Conservation (phyloP, 192 early-diverging fungal species). For the Geranomyces variabilis region DNA sequence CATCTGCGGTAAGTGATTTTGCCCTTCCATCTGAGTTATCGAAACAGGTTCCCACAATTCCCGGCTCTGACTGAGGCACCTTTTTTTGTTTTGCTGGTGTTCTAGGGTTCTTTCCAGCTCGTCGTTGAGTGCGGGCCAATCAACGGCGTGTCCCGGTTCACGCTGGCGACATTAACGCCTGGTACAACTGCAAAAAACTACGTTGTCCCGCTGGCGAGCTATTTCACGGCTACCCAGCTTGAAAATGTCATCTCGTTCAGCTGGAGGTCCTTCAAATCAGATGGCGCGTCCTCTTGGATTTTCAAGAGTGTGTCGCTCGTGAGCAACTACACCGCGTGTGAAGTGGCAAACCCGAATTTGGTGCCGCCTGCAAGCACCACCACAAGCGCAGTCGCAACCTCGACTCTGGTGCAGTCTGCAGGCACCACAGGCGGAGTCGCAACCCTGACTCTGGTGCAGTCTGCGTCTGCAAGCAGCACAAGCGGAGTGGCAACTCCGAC, state of each 20-base stretch:
- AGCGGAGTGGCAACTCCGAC: too few relatives aligned
- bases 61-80: not conserved
- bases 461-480: too few relatives aligned
- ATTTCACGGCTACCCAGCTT: constrained; percentile 3
- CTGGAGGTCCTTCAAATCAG: not conserved
- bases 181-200: not conserved
- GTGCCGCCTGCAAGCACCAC: too few relatives aligned
- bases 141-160: not conserved
- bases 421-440: too few relatives aligned
- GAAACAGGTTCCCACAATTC: not conserved
- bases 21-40: too few relatives aligned
- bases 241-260: not conserved
- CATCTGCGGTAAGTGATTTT: not conserved
- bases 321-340: not conserved
- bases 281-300: constrained; percentile 1
- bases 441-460: too few relatives aligned
- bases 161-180: not conserved
- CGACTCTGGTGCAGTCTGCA: too few relatives aligned
- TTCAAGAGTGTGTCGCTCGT: not conserved
- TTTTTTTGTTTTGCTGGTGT: not conserved
- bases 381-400: too few relatives aligned
- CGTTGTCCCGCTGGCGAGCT: not conserved
- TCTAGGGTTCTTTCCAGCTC: not conserved
- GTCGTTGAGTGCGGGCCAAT: not conserved
- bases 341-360: not conserved